Evolutionary conservation across 768 basidiomycete genomes (phyloP).

Genomic region (Asterophora lycoperdoides): DNA sequence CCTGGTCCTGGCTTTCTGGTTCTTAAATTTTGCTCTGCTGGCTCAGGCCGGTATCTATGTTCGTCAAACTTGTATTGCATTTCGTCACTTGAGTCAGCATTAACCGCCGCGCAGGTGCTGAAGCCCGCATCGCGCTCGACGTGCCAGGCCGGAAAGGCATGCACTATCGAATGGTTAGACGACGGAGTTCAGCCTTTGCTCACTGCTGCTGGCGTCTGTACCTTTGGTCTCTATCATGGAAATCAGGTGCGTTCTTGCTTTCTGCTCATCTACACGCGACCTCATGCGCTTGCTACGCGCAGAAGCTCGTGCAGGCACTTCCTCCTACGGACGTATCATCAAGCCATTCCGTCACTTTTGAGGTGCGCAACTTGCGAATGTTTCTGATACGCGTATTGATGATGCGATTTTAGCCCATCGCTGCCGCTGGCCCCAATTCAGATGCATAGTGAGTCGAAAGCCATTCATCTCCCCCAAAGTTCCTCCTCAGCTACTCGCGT

Average conservation of each 20-base stretch:
- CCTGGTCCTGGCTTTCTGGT: constrained; percentile 20
- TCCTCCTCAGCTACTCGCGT: neutral
- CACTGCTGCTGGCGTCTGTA: constrained; percentile 45
- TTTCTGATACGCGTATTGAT: neutral
- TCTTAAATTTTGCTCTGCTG: constrained; percentile 21
- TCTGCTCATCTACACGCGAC: neutral
- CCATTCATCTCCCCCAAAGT: neutral
- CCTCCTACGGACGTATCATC: constrained; percentile 49
- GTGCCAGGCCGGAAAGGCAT: constrained; percentile 52
- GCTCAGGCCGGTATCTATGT: constrained; percentile 41
- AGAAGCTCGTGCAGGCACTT: constrained; percentile 59
- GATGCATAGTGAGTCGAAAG: constrained; percentile 46
- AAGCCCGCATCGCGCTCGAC: constrained; percentile 37
- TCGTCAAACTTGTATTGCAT: constrained; percentile 15
- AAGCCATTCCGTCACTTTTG: constrained; percentile 48
- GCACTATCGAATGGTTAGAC: constrained; percentile 59
- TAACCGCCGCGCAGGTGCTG: constrained; percentile 36
- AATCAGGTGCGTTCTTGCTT: constrained; percentile 37
- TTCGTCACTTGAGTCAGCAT: neutral
- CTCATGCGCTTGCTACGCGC: constrained; percentile 4
- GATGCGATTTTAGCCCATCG: constrained; percentile 40
- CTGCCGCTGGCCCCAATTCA: constrained; percentile 54
- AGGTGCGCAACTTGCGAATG: constrained; percentile 32
- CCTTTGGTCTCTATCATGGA: constrained; percentile 57
- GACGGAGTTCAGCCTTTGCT: constrained; percentile 51